phyloP scores from a whole-genome alignment of 768 basidiomycete genomes.

The Lentinula raphanica region DNA sequence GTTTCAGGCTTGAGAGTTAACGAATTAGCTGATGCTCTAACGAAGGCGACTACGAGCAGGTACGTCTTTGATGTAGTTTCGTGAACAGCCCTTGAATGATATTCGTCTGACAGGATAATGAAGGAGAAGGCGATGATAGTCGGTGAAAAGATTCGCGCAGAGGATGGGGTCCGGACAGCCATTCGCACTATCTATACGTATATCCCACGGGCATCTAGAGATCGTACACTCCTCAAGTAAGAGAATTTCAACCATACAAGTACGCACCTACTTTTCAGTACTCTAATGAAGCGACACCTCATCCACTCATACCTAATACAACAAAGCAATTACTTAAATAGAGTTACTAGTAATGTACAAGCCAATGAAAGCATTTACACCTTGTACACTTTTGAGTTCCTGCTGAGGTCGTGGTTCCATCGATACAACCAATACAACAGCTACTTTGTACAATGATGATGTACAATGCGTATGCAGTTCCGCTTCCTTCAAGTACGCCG shows the following conservation, averaged over 20 bases:
- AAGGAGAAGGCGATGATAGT: constrained; percentile 51
- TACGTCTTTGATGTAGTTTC: constrained; percentile 21
- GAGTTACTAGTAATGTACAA: too few species aligned
- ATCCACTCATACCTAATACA: too few species aligned
- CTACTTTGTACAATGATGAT: too few species aligned
- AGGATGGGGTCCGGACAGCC: constrained; percentile 55
- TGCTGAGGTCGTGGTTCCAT: too few species aligned
- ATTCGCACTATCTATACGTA: constrained; percentile 53
- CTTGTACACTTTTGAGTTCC: too few species aligned
- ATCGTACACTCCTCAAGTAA: constrained; percentile 10
- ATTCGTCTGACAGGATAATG: constrained; percentile 37
- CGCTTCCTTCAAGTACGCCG: background rate
- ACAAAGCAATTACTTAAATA: too few species aligned
- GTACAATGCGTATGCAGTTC: background rate
- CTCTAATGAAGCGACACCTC: too few species aligned
- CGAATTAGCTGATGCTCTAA: constrained; percentile 51
- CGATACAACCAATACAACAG: background rate
- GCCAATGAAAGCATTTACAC: too few species aligned
- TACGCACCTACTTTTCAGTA: background rate
- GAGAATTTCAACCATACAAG: background rate
- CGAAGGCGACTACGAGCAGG: constrained; percentile 48
- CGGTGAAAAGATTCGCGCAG: constrained; percentile 35
- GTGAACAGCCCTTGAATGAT: background rate
- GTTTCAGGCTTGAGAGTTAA: constrained; percentile 40
- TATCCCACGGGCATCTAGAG: constrained; percentile 28